These are phyloP conservation scores for Pestalotiopsis sp. DNA, from an alignment of 2,329 filamentous ascomycete genomes.

Conservation along the genomic window DNA sequence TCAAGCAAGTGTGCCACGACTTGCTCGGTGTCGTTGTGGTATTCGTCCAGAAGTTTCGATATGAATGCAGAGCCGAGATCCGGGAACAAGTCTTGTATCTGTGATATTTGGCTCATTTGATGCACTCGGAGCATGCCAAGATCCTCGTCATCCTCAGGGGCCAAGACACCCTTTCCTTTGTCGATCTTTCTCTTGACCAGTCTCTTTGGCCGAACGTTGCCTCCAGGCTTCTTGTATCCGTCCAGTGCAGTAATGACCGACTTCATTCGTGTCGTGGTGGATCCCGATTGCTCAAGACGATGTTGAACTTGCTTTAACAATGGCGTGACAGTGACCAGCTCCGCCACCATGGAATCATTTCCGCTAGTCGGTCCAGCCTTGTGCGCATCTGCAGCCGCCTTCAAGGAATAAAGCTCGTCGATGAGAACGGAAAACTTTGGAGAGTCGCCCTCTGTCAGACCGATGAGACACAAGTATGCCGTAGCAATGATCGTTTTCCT, in stretches of 20 bases:
- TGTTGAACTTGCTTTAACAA: conserved; percentile 66
- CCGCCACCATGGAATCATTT: conserved; percentile 77
- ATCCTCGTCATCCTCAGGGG: conserved; percentile 38
- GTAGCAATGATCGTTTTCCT: conserved; percentile 72
- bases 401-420: conserved; percentile 83
- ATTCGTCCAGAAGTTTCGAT: conserved; percentile 77
- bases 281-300: conserved; percentile 50
- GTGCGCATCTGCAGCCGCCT: conserved; percentile 69
- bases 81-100: conserved; percentile 93
- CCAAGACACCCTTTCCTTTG: conserved; percentile 64
- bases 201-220: conserved; percentile 52
- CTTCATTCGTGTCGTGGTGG: conserved; percentile 57
- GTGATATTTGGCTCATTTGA: conserved; percentile 80
- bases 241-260: conserved; percentile 64
- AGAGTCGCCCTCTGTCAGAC: conserved; percentile 66
- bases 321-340: conserved; percentile 80
- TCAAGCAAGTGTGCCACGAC: conserved; percentile 83
- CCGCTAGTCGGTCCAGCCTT: conserved; percentile 55
- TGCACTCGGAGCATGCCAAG: conserved; percentile 69
- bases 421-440: conserved; percentile 75
- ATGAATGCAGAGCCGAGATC: conserved; percentile 84
- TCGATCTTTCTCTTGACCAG: conserved; percentile 57
- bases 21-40: conserved; percentile 74
- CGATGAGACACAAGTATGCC: conserved; percentile 73
- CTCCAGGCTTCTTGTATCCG: conserved; percentile 59